phyloP scores from a whole-genome alignment of 164 flowering plant genomes.

The Piper longum region DNA sequence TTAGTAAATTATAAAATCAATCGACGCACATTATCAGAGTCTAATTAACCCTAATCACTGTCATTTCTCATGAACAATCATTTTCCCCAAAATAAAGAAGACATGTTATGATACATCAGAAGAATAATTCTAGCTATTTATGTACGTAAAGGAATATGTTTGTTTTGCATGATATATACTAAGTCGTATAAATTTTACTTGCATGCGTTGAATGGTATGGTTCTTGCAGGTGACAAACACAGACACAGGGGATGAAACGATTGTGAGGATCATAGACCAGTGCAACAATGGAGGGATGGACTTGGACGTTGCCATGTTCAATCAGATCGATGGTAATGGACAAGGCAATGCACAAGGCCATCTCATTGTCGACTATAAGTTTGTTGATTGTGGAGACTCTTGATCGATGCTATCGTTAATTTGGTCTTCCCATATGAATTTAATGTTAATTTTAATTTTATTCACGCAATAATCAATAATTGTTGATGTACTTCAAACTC shows the following conservation, averaged over 20 bases:
- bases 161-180: not conserved
- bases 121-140: no score
- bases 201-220: not conserved
- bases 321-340: slow-evolving; percentile 38
- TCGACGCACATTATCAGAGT: not conserved
- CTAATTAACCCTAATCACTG: not conserved
- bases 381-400: slow-evolving; percentile 27
- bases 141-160: not conserved
- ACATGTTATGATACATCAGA: not conserved
- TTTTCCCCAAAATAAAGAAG: not conserved
- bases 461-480: no score
- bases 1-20: not conserved
- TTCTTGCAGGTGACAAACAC: slow-evolving; percentile 48
- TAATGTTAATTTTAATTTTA: no score
- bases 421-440: no score
- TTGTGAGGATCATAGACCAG: slow-evolving; percentile 65
- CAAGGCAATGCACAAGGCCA: slow-evolving; percentile 30
- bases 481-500: no score
- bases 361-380: slow-evolving; percentile 37
- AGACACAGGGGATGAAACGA: slow-evolving; percentile 30
- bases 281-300: slow-evolving; percentile 69
- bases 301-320: slow-evolving; percentile 40
- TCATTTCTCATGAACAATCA: not conserved
- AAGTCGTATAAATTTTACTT: not conserved
- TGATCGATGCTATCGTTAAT: no score